Percentiles rank a stretch among this genome's conserved stretches.
These are phyloP conservation scores for Rhizopogon roseolus DNA, from an alignment of 768 basidiomycete genomes.

Conservation along the genomic window DNA sequence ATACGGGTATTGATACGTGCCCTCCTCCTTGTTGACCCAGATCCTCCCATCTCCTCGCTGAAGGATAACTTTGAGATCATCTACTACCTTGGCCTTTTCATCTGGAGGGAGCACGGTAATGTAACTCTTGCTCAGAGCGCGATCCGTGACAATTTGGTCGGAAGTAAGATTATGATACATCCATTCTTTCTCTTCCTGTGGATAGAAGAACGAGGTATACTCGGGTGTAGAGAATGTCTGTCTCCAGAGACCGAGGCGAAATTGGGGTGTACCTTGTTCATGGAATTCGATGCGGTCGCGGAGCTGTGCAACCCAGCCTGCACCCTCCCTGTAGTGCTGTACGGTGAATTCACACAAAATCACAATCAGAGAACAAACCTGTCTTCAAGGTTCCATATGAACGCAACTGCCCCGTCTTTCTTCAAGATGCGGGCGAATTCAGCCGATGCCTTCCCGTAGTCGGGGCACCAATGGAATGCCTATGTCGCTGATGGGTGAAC, in stretches of 20 bases:
- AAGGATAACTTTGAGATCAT: conserved; percentile 52
- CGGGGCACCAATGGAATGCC: conserved; percentile 94
- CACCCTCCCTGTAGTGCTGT: conserved; percentile 38
- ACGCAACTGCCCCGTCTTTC: conserved; percentile 61
- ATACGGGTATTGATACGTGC: conserved; percentile 80
- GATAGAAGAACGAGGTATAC: conserved; percentile 57
- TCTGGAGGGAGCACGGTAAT: conserved; percentile 57
- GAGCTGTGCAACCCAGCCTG: conserved; percentile 71
- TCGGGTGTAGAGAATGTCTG: conserved; percentile 56
- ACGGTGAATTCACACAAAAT: not conserved
- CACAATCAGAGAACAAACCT: conserved; percentile 34
- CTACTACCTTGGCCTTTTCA: conserved; percentile 49
- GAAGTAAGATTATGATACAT: conserved; percentile 47
- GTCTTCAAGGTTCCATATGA: conserved; percentile 93
- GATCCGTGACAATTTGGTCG: conserved; percentile 52
- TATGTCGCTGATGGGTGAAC: conserved; percentile 23
- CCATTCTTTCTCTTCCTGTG: conserved; percentile 55
- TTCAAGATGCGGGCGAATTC: conserved; percentile 83
- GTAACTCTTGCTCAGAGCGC: conserved; percentile 84
- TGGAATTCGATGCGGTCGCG: conserved; percentile 65
- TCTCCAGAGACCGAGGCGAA: conserved; percentile 73
- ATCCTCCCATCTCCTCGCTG: conserved; percentile 53
- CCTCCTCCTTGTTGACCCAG: conserved; percentile 73
- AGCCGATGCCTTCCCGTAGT: conserved; percentile 62
- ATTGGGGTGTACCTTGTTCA: conserved; percentile 78